phyloP scores from a whole-genome alignment of 1,139 yeast genomes.

The Magnusiomyces paraingens region DNA sequence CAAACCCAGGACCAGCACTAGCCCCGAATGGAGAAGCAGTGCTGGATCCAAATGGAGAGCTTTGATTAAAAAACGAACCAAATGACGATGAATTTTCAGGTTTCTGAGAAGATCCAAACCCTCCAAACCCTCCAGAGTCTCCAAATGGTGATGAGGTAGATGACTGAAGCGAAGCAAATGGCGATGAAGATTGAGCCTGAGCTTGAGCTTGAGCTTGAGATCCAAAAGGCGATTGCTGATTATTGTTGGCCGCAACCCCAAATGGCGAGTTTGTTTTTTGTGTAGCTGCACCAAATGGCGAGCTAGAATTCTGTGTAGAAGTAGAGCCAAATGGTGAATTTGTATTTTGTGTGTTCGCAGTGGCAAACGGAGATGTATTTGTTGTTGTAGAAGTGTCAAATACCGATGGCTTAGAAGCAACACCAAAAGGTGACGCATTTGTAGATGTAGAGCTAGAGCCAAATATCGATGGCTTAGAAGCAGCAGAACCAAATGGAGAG shows the following conservation, averaged over 20 bases:
- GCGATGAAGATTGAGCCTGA: slow-evolving; percentile 12
- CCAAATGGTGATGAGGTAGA: slow-evolving; percentile 16
- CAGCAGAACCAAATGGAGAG: neutral
- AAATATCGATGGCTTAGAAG: neutral
- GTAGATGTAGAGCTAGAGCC: neutral
- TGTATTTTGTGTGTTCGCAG: slow-evolving; percentile 14
- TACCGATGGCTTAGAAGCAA: neutral
- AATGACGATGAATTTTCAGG: slow-evolving; percentile 13
- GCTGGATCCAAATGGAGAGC: slow-evolving; percentile 7
- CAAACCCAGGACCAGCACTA: neutral
- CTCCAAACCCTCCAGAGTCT: slow-evolving; percentile 17
- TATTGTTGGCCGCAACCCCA: neutral
- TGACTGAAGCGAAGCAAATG: slow-evolving; percentile 16
- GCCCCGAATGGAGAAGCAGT: slow-evolving; percentile 9
- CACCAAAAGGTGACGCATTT: slow-evolving; percentile 11
- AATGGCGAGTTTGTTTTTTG: slow-evolving; percentile 8
- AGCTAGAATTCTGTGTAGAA: neutral
- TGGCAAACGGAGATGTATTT: slow-evolving; percentile 5
- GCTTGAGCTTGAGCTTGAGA: slow-evolving; percentile 14
- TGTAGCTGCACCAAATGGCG: neutral
- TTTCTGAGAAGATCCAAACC: slow-evolving; percentile 14
- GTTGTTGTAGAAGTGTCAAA: neutral
- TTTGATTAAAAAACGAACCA: slow-evolving; percentile 10
- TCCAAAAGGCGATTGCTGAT: neutral
- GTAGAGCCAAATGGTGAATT: slow-evolving; percentile 25